Base-by-base conservation (phyloP, 441 rosid species). In the Syzygium malaccense region DNA sequence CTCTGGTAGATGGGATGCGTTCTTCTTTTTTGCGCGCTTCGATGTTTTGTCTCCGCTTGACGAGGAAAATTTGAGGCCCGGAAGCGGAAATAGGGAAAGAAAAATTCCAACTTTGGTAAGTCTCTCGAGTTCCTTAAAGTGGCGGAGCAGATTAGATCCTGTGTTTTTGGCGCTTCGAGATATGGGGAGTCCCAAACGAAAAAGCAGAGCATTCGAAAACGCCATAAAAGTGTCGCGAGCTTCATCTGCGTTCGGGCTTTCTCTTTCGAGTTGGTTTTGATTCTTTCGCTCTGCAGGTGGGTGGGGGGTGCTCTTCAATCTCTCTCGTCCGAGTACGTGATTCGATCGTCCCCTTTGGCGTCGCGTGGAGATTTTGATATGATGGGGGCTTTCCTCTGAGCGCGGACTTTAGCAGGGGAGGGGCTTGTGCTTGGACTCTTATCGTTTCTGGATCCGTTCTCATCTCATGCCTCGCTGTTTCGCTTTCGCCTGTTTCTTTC, bases 401-500 rank as follows among this genome's bases (percentile, higher is more conserved):
- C 83, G 25, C 83, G n/a, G 83, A 13, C 6, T 75, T 41, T 41
- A 75, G 53, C 53, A 25, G 83, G 53, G 51, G 51, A 41, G n/a
- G 83, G 53, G n/a, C 53, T 75, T 41, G 83, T 75, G 83, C 51
- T 41, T 75, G 83, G 51, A 75, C 51, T 23, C 51, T 75, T 75
- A 20, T 37, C 7, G 83, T 64, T 55, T 54, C 88, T 89, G 94
- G 95, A 93, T 94, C 93, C 90, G 71, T 75, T 45, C 86, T 86
- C 88, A 54, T 80, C 87, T 88, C 87, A 60, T 5, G 33, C 53
- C 68, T 87, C 32, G 71, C 84, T 55, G 56, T 51, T 48, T 87
- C 78, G 60, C 87, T 86, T 88, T 86, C 83, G 86, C 89, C 88
- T 88, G 93, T 92, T 85, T 66, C 86, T 90, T 90, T 89, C 90